A percentile compares a stretch with the other conserved stretches of the same genome.
Evolutionary conservation across 805 yeast genomes (phyloP).

Genomic region (Nakazawaea populi): DNA sequence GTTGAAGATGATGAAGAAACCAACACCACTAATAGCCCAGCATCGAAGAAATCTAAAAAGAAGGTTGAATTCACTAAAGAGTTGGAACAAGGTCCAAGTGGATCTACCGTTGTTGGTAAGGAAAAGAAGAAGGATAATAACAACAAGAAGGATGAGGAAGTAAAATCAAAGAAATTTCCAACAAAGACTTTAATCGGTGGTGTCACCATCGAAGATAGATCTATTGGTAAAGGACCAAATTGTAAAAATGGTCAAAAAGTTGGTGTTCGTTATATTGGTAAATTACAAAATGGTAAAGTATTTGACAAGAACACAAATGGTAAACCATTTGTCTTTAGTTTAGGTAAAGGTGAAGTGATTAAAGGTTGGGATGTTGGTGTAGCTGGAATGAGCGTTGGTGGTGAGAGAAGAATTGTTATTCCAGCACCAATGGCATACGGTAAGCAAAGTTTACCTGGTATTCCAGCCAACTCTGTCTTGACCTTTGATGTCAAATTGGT

Average conservation of each 20-base stretch:
- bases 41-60: conserved; percentile 28
- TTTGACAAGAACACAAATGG: conserved; percentile 97
- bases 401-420: conserved; percentile 95
- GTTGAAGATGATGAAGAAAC: conserved; percentile 11
- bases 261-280: conserved; percentile 97
- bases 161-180: conserved; percentile 45
- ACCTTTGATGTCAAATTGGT: conserved; percentile 95
- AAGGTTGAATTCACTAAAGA: conserved; percentile 87
- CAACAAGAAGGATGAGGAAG: conserved; percentile 18
- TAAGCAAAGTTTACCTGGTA: conserved; percentile 88
- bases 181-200: conserved; percentile 88
- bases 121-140: conserved; percentile 23
- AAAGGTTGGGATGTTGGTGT: conserved; percentile 99
- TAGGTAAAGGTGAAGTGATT: conserved; percentile 98
- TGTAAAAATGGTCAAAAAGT: conserved; percentile 89
- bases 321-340: conserved; percentile 85
- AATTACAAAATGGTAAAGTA: conserved; percentile 91
- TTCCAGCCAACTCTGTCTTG: conserved; percentile 95
- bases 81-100: conserved; percentile 91
- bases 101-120: conserved; percentile 19
- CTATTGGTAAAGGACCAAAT: conserved; percentile 77
- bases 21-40: conserved; percentile 8
- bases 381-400: conserved; percentile 97
- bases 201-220: conserved; percentile 88
- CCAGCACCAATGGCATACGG: conserved; percentile 98